phyloP scores from a whole-genome alignment of 768 basidiomycete species.

The Trametopsis cervina region DNA sequence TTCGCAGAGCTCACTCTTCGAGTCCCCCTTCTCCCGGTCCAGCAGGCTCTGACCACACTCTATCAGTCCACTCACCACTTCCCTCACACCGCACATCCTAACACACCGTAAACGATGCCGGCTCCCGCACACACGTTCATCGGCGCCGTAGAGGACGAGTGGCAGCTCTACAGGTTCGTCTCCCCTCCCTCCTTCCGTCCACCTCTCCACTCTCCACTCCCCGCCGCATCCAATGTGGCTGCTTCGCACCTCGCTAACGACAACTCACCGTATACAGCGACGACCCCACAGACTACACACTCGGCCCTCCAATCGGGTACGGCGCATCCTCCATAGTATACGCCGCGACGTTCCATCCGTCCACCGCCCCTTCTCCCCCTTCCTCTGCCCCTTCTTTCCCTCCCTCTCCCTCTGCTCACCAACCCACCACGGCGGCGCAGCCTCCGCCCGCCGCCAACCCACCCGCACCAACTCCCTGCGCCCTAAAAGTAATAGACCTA shows the following conservation, averaged over 20 bases:
- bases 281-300: slow-evolving; percentile 60
- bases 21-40: no score
- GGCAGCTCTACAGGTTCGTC: slow-evolving; percentile 69
- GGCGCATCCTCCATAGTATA: slow-evolving; percentile 93
- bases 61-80: no score
- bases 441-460: background rate
- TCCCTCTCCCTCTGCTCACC: background rate
- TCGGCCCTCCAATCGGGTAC: slow-evolving; percentile 78
- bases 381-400: background rate
- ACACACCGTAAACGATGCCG: no score
- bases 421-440: no score
- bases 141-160: slow-evolving; percentile 79
- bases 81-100: no score
- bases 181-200: background rate
- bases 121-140: slow-evolving; percentile 58
- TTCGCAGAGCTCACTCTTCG: no score
- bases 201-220: background rate
- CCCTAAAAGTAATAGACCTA: slow-evolving; percentile 86
- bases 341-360: slow-evolving; percentile 55
- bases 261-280: slow-evolving; percentile 41
- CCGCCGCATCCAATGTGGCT: background rate
- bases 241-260: background rate
- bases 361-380: no score
- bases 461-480: slow-evolving; percentile 45
- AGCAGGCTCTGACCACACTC: no score